These are phyloP conservation scores for Stromatinia cepivora DNA, from an alignment of 2,329 filamentous ascomycete species.

Conservation along the genomic window DNA sequence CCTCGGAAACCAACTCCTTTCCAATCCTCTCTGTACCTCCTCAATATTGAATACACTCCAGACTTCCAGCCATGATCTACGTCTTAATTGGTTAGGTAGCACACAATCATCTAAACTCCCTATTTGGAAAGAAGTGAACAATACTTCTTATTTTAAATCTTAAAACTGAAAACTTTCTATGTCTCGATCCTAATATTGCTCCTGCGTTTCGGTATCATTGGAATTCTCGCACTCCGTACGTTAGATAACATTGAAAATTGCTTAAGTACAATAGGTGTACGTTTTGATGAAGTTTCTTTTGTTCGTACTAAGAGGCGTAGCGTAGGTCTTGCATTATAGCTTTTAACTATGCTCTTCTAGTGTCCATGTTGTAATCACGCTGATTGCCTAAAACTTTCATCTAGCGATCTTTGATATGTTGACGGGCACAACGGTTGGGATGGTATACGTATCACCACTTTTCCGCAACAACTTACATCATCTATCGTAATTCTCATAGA, in stretches of 20 bases:
- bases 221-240: too few relatives aligned
- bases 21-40: too few relatives aligned
- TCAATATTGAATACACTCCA: too few relatives aligned
- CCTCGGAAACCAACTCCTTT: too few relatives aligned
- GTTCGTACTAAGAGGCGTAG: not conserved
- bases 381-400: not conserved
- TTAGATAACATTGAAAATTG: not conserved
- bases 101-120: too few relatives aligned
- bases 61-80: too few relatives aligned
- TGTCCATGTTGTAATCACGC: not conserved
- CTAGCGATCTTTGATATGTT: not conserved
- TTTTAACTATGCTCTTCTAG: not conserved
- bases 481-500: not conserved
- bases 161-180: too few relatives aligned
- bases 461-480: not conserved
- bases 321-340: too few relatives aligned
- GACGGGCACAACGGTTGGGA: not conserved
- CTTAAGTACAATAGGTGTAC: not conserved
- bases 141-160: too few relatives aligned
- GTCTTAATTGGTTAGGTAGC: too few relatives aligned
- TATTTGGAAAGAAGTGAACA: too few relatives aligned
- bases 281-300: not conserved
- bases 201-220: not conserved
- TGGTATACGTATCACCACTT: not conserved
- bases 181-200: too few relatives aligned